Base-by-base conservation (phyloP, 192 early-diverging fungal genomes). In the Umbelopsis vinacea region DNA sequence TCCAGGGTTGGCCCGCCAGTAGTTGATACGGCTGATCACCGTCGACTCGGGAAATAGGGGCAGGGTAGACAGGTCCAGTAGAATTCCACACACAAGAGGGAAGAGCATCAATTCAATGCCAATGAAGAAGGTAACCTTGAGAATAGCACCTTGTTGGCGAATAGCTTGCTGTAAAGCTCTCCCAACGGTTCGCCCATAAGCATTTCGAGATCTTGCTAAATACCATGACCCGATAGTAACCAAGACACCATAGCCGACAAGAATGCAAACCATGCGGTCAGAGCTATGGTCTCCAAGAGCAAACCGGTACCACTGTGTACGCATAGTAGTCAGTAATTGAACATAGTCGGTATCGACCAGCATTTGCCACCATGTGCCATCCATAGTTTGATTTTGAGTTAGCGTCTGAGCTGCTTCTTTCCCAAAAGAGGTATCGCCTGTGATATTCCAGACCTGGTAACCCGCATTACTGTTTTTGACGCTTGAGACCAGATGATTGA, bases 81-180 rank as follows among this genome's bases (percentile, higher is more conserved):
- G 83, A 48, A 94, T 75, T 8, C 97, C 97, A 73, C 95, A 98
- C 50, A 92, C 84, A 3, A 91, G 80, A 6, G 97, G 97, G 76
- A 98, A 98, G 53, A 90, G 68, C 17, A 89, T 82, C 24, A 99
- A 89, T 82, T 99, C 97, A 46, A 97, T 88, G 4, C 85, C 78
- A 29, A 98, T 86, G 76, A 99, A 97, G 69, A 95, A 91, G 1
- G 89, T 78, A 15, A 99, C 91, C 79, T 92, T 94, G 53, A 81
- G 80, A 68, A 79, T 88, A 53, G 76, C 79, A 45, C 88, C 86
- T 81, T 79, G 89, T 75, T 79, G 76, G 23, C 69, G 74, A 57
- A 81, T 83, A 23, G 74, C 84, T 46, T 75, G 84, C 43, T 73
- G 83, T 6, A 81, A 77, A 68, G 57, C 79, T 74, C 46, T 83